phyloP scores from a whole-genome alignment of 805 yeast species.

The Cephaloascus albidus region DNA sequence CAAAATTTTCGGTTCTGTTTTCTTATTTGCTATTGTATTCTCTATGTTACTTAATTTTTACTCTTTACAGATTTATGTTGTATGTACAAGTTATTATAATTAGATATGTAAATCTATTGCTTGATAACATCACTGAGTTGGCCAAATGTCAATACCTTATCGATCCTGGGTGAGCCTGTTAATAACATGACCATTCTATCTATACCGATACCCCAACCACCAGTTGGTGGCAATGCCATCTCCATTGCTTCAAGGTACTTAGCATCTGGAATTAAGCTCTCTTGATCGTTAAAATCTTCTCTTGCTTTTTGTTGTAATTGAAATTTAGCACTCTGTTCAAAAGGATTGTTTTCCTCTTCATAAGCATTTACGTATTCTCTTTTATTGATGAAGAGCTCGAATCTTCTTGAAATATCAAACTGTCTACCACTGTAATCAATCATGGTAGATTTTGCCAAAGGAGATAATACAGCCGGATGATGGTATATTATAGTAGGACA shows the following conservation, averaged over 20 bases:
- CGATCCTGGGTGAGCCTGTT: slow-evolving; percentile 56
- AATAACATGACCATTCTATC: slow-evolving; percentile 82
- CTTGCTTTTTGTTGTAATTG: slow-evolving; percentile 42
- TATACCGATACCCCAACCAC: slow-evolving; percentile 96
- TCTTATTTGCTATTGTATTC: too few relatives aligned
- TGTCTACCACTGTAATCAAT: slow-evolving; percentile 15
- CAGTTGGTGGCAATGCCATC: slow-evolving; percentile 95
- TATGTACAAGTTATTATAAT: too few relatives aligned
- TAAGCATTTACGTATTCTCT: slow-evolving; percentile 86
- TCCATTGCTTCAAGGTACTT: slow-evolving; percentile 71
- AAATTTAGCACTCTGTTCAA: slow-evolving; percentile 58
- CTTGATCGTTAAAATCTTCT: slow-evolving; percentile 42
- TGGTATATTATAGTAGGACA: slow-evolving; percentile 69
- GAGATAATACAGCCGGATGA: slow-evolving; percentile 81
- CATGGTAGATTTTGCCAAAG: slow-evolving; percentile 65
- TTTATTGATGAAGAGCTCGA: slow-evolving; percentile 76
- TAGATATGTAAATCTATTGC: slow-evolving; percentile 27
- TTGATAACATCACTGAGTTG: slow-evolving; percentile 57
- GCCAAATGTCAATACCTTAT: slow-evolving; percentile 70
- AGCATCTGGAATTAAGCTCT: slow-evolving; percentile 62
- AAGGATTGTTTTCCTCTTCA: slow-evolving; percentile 92
- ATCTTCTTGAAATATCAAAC: slow-evolving; percentile 52
- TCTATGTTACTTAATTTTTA: too few relatives aligned
- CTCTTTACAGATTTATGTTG: too few relatives aligned
- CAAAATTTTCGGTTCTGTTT: too few relatives aligned